Evolutionary conservation across 176 grass and related monocot species (phyloP).

Genomic region (Lolium multiflorum): DNA sequence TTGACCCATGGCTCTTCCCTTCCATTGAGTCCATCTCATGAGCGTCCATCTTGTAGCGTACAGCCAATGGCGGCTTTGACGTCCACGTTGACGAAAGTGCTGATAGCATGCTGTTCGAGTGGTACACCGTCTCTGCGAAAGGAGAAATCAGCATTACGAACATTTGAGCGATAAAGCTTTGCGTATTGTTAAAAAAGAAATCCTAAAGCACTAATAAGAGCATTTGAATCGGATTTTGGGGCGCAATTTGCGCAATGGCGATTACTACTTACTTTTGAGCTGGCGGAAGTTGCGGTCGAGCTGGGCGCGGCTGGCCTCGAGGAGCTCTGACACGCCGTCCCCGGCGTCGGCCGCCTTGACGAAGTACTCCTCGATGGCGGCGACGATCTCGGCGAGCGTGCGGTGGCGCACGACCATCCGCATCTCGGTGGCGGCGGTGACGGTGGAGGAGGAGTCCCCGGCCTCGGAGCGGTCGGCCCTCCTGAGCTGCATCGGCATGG

Average conservation of each 20-base stretch:
- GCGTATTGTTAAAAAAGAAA: not conserved
- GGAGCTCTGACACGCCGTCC: slow-evolving; percentile 69
- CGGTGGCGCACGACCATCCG: slow-evolving; percentile 80
- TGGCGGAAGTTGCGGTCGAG: slow-evolving; percentile 86
- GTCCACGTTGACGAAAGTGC: slow-evolving; percentile 87
- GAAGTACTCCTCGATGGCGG: slow-evolving; percentile 90
- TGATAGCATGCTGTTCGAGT: slow-evolving; percentile 84
- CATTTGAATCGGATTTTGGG: slow-evolving; percentile 27
- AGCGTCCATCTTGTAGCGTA: slow-evolving; percentile 78
- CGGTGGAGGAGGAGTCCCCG: slow-evolving; percentile 44
- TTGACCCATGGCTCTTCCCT: slow-evolving; percentile 87
- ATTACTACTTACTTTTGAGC: slow-evolving; percentile 70
- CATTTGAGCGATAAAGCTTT: slow-evolving; percentile 11
- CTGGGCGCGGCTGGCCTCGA: slow-evolving; percentile 80
- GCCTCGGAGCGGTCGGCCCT: slow-evolving; percentile 65
- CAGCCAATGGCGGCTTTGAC: slow-evolving; percentile 91
- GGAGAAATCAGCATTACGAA: slow-evolving; percentile 21
- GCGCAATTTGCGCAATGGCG: slow-evolving; percentile 7
- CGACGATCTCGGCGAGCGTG: slow-evolving; percentile 80
- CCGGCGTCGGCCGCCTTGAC: slow-evolving; percentile 76
- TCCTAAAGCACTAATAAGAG: not conserved
- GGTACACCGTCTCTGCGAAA: slow-evolving; percentile 90
- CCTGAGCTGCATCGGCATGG: slow-evolving; percentile 44
- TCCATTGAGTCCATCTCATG: slow-evolving; percentile 62
- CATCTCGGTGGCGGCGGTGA: slow-evolving; percentile 57